These are phyloP conservation scores for Paralagenidium karlingii DNA, from an alignment of 352 stramenopile species.

Conservation along the genomic window DNA sequence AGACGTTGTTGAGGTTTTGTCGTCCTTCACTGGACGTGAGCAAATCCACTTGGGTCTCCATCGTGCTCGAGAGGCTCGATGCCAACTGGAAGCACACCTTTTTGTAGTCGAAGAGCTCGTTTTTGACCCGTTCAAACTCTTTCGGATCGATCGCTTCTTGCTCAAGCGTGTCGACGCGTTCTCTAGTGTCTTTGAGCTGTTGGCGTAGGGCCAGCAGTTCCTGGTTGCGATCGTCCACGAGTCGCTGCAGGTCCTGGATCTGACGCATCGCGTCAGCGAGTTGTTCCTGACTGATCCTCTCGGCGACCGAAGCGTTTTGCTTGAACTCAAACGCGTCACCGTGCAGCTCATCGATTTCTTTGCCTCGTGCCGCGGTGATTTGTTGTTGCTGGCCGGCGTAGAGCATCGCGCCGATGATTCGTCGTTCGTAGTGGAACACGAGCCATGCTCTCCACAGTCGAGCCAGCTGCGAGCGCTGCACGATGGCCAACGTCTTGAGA, in stretches of 20 bases:
- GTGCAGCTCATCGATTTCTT: constrained; percentile 40
- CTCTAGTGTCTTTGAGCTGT: constrained; percentile 22
- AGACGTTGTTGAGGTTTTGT: constrained; percentile 45
- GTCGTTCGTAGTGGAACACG: constrained; percentile 37
- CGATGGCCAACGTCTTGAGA: constrained; percentile 3
- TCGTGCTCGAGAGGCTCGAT: constrained; percentile 18
- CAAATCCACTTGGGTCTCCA: constrained; percentile 48
- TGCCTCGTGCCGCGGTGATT: constrained; percentile 16
- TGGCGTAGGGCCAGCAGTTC: constrained; percentile 35
- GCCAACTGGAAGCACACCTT: constrained; percentile 55
- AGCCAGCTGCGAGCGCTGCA: constrained; percentile 17
- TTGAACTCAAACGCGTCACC: constrained; percentile 40
- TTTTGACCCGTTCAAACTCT: constrained; percentile 39
- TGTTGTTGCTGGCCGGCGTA: constrained; percentile 49
- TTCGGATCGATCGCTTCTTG: constrained; percentile 30
- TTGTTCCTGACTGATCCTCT: too few relatives aligned
- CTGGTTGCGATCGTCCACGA: constrained; percentile 25
- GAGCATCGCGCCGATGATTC: constrained; percentile 59
- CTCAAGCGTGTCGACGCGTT: constrained; percentile 20
- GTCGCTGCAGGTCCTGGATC: constrained; percentile 13
- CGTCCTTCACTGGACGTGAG: constrained; percentile 44
- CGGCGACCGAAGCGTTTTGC: constrained; percentile 15
- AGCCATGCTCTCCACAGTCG: constrained; percentile 32
- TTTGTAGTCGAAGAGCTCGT: constrained; percentile 53
- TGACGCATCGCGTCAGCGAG: constrained; percentile 21